Evolutionary conservation across 1,284 basidiomycete genomes (phyloP), one percentile per base, ranked within the genome.

Genomic region (Trametes polyzona): DNA sequence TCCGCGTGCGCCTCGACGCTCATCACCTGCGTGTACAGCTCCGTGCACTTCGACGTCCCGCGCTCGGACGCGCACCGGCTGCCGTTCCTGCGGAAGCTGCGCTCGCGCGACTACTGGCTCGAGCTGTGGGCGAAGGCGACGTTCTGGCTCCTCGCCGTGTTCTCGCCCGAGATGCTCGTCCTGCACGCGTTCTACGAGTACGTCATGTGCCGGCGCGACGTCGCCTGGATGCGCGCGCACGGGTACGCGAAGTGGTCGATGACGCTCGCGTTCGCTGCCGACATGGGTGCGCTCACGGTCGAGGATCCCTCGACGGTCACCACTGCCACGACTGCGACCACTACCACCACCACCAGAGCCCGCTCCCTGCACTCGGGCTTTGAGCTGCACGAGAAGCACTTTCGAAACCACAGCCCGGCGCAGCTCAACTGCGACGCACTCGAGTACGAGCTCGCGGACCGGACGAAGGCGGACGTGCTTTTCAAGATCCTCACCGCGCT

Each of bases 111-210:
- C n/a, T 57, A 40, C 42, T 57, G 55, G 55, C 48, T 57, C 42
- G 55, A 57, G 48, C 55, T 57, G 21, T 57, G 55, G 55, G 27
- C 37, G 9, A 57, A 57, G 48, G 43, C 51, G 36, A 44, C 48
- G 10, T 57, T 57, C 55, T 57, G 55, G 55, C 43, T 57, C 16
- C 48, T 57, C 42, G 55, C 42, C 36, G 12, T 57, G 11, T 51
- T 57, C 36, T 57, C 55, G 9, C 55, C 55, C n/a, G 55, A 57
- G 43, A 57, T 57, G 55, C 55, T 57, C 48, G 55, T 57, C 35
- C 48, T 57, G 7, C 55, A 57, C 42, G 55, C 48, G 21, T 57
- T 57, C 43, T 57, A 51, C 37, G 55, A 57, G 48, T 30, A 47
- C 37, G 47, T 57, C 42, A 33, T 57, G 35, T 48, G 48, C n/a